Percentiles rank a stretch among this genome's conserved stretches.
Evolutionary conservation across 75 land plant genomes (phyloP).

Genomic region (Pseudotsuga menziesii): DNA sequence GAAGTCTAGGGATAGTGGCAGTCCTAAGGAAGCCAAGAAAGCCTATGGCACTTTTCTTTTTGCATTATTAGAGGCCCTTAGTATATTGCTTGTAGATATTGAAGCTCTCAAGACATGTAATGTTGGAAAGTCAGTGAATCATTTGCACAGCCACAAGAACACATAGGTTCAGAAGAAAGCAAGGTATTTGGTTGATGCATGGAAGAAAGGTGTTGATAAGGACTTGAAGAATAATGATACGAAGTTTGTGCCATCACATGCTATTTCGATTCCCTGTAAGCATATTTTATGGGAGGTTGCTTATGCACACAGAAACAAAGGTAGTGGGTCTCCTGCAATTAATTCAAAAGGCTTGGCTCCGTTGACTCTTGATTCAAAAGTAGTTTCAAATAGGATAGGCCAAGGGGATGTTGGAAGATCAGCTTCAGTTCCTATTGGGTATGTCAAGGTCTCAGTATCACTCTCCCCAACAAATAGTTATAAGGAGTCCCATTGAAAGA

Average conservation of each 20-base stretch:
- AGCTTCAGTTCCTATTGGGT: constrained; percentile 21
- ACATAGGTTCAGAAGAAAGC: constrained; percentile 41
- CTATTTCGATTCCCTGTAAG: constrained; percentile 50
- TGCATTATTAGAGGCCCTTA: constrained; percentile 27
- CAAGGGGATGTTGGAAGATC: constrained; percentile 38
- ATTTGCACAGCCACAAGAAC: constrained; percentile 32
- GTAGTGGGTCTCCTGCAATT: constrained; percentile 24
- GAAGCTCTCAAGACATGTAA: constrained; percentile 36
- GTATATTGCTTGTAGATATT: constrained; percentile 38
- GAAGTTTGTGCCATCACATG: constrained; percentile 46
- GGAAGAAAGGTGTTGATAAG: constrained; percentile 43
- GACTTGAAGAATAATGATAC: constrained; percentile 71
- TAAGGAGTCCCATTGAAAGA: constrained; percentile 29
- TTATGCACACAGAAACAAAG: constrained; percentile 2
- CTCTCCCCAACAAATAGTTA: constrained; percentile 12
- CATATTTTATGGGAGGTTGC: constrained; percentile 22
- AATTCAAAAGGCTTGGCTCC: constrained; percentile 40
- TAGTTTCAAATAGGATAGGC: constrained; percentile 27
- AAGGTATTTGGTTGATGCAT: constrained; percentile 33
- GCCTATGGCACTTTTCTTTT: constrained; percentile 32
- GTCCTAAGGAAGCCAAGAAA: constrained; percentile 28
- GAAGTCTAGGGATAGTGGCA: constrained; percentile 33
- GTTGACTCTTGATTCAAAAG: constrained; percentile 33
- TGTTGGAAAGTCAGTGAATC: constrained; percentile 47
- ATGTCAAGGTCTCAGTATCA: constrained; percentile 14